Conservation (phyloP, 2,329 filamentous ascomycete genomes). For the Cladosporium cucumerinum region DNA sequence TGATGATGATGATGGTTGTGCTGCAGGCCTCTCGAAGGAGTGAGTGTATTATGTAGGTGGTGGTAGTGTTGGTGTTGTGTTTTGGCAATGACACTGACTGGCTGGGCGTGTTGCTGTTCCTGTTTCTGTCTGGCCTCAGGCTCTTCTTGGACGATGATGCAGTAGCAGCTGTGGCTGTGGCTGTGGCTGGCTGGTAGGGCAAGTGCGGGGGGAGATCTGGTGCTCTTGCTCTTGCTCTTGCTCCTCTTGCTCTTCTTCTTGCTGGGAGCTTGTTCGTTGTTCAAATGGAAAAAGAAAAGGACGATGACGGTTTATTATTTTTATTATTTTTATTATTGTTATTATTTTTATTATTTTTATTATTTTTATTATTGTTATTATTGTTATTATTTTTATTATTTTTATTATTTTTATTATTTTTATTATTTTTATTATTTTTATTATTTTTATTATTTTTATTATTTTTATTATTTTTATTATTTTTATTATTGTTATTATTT, state of each 20-base stretch:
- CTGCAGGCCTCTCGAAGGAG: conserved; percentile 3
- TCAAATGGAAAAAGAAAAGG: not conserved
- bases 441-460: too few species aligned
- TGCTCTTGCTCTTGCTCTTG: not conserved
- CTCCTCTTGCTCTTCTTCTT: too few species aligned
- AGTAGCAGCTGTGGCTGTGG: not conserved
- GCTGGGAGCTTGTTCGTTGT: not conserved
- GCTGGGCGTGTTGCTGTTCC: not conserved
- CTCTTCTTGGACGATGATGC: not conserved
- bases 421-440: too few species aligned
- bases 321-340: too few species aligned
- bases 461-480: too few species aligned
- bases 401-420: too few species aligned
- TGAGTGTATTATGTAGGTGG: not conserved
- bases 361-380: too few species aligned
- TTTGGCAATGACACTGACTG: not conserved
- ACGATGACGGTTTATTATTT: too few species aligned
- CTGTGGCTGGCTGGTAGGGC: not conserved
- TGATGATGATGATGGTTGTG: not conserved
- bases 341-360: too few species aligned
- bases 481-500: too few species aligned
- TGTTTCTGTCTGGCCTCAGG: not conserved
- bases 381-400: too few species aligned
- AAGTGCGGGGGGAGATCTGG: not conserved
- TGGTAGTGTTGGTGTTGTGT: not conserved